phyloP scores from a whole-genome alignment of 2,329 filamentous ascomycete genomes.

The Penicillium sp. region DNA sequence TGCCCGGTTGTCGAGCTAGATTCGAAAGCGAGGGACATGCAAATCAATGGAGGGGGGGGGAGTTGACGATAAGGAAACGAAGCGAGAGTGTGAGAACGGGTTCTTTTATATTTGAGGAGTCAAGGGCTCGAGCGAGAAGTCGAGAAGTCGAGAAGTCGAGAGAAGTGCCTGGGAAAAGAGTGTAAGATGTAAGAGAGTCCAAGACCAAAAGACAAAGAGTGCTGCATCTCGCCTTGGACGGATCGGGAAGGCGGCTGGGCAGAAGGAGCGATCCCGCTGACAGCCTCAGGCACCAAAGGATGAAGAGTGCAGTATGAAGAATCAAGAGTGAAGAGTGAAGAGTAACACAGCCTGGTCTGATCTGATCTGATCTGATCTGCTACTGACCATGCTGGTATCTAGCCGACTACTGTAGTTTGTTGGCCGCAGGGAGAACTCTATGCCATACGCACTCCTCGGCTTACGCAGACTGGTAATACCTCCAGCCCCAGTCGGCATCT shows the following conservation, averaged over 20 bases:
- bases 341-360: too few relatives aligned
- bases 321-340: background rate
- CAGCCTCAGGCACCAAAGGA: conserved; percentile 20
- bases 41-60: conserved; percentile 21
- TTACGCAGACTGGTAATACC: conserved; percentile 2
- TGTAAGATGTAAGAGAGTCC: background rate
- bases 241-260: conserved; percentile 27
- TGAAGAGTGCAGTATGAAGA: background rate
- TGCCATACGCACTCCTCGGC: background rate
- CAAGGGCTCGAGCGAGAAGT: background rate
- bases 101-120: conserved; percentile 17
- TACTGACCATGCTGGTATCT: too few relatives aligned
- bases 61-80: conserved; percentile 12
- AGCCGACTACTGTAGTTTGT: too few relatives aligned
- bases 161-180: background rate
- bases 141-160: too few relatives aligned
- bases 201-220: conserved; percentile 4
- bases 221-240: conserved; percentile 21
- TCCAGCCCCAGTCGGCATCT: background rate
- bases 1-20: conserved; percentile 16
- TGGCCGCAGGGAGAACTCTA: too few relatives aligned
- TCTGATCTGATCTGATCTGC: too few relatives aligned
- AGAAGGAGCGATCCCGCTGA: background rate
- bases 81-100: background rate
- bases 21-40: conserved; percentile 19